Conservation (phyloP, 169 alveolate species). For the Eimeria tenella region DNA sequence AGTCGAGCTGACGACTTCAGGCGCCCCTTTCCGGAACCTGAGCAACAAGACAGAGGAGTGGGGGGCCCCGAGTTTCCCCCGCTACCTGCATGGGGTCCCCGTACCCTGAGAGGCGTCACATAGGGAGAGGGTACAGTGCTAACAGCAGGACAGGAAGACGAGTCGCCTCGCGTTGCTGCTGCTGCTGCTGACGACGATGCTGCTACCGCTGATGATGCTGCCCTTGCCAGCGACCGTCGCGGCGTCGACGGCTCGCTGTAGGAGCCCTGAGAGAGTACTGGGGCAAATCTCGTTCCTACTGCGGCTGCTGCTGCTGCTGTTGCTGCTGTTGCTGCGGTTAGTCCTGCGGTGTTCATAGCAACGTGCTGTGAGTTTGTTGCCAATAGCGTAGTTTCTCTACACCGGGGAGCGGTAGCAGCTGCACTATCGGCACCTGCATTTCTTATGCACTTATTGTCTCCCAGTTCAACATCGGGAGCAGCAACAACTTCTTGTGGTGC, state of each 20-base stretch:
- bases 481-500: too few species aligned
- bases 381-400: too few species aligned
- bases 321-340: background rate
- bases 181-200: background rate
- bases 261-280: background rate
- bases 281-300: background rate
- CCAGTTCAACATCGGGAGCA: too few species aligned
- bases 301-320: background rate
- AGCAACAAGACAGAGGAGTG: background rate
- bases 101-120: background rate
- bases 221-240: background rate
- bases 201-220: background rate
- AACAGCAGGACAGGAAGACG: background rate
- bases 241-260: background rate
- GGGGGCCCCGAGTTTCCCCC: background rate
- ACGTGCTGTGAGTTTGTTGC: too few species aligned
- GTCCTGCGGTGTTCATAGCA: background rate
- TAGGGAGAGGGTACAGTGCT: conserved; percentile 19
- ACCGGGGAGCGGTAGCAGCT: too few species aligned
- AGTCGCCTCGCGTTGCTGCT: background rate
- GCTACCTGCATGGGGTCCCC: background rate
- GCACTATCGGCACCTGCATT: too few species aligned
- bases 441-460: too few species aligned
- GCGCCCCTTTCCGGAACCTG: background rate
- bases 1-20: conserved; percentile 9